These are phyloP conservation scores for Parathielavia appendiculata DNA, from an alignment of 495 filamentous ascomycete species.

Conservation along the genomic window DNA sequence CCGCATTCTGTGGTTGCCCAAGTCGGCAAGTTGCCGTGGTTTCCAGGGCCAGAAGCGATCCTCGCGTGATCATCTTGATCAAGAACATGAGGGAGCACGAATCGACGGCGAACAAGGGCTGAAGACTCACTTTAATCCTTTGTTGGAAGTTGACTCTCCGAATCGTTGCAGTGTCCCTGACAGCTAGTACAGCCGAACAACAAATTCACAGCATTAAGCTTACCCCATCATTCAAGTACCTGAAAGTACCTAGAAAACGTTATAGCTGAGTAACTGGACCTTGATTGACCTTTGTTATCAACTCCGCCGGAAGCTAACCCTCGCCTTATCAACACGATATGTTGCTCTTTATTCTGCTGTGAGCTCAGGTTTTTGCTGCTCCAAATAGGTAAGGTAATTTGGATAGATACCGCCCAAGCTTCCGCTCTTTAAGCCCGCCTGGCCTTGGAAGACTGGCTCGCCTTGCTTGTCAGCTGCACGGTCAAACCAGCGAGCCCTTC, in stretches of 20 bases:
- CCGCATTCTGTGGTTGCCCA: slow-evolving; percentile 5
- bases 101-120: background rate
- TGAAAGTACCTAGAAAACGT: no score
- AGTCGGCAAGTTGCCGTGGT: background rate
- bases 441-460: no score
- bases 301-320: background rate
- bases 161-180: no score
- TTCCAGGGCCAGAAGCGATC: background rate
- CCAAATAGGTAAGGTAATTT: no score
- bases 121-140: background rate
- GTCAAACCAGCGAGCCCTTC: slow-evolving; percentile 5
- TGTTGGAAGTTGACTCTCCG: background rate
- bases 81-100: background rate
- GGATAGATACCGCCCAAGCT: no score
- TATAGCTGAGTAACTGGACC: no score
- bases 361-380: background rate
- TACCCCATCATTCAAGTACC: no score
- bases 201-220: no score
- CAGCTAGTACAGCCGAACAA: no score
- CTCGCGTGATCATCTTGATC: background rate
- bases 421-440: no score
- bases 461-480: slow-evolving; percentile 22
- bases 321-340: background rate
- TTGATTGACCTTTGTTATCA: no score
- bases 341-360: no score